Percentiles rank a stretch among this genome's conserved stretches.
These are phyloP conservation scores for Xylariaceae sp. DNA, from an alignment of 2,329 filamentous ascomycete genomes.

Conservation along the genomic window DNA sequence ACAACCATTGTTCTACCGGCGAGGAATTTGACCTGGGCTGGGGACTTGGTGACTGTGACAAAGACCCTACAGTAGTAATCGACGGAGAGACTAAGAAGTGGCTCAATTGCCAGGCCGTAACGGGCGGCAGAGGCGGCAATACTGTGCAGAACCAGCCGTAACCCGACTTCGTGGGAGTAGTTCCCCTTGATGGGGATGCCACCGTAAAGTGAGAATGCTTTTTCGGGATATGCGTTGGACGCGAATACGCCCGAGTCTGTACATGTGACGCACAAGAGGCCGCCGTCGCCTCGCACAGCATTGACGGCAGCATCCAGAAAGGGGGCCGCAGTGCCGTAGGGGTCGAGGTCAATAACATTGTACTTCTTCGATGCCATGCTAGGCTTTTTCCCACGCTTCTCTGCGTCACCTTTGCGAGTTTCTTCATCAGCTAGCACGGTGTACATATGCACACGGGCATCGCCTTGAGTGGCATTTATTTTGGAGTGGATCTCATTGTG, in stretches of 20 bases:
- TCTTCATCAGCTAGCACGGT: conserved; percentile 55
- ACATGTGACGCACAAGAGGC: conserved; percentile 90
- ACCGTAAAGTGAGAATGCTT: conserved; percentile 90
- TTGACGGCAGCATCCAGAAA: conserved; percentile 92
- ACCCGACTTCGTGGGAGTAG: conserved; percentile 82
- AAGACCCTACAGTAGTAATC: conserved; percentile 94
- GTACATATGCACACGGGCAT: conserved; percentile 93
- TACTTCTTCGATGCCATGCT: conserved; percentile 64
- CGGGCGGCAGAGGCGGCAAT: conserved; percentile 76
- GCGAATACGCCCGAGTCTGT: conserved; percentile 96
- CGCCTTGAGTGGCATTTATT: conserved; percentile 70
- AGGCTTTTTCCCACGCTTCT: conserved; percentile 37
- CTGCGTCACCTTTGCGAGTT: conserved; percentile 36
- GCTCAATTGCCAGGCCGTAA: conserved; percentile 86
- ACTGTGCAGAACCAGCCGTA: conserved; percentile 80
- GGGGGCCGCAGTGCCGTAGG: conserved; percentile 87
- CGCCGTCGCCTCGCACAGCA: conserved; percentile 76
- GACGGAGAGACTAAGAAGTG: conserved; percentile 86
- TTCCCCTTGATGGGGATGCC: conserved; percentile 80
- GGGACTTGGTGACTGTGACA: conserved; percentile 73
- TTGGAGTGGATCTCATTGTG: conserved; percentile 73
- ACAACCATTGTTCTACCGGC: conserved; percentile 90
- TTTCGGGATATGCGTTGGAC: conserved; percentile 90
- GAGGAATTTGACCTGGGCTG: conserved; percentile 83
- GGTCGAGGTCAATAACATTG: conserved; percentile 94